A percentile compares a stretch with the other conserved stretches of the same genome.
phyloP scores from a whole-genome alignment of 2,329 filamentous ascomycete species.

The Madurella mycetomatis region DNA sequence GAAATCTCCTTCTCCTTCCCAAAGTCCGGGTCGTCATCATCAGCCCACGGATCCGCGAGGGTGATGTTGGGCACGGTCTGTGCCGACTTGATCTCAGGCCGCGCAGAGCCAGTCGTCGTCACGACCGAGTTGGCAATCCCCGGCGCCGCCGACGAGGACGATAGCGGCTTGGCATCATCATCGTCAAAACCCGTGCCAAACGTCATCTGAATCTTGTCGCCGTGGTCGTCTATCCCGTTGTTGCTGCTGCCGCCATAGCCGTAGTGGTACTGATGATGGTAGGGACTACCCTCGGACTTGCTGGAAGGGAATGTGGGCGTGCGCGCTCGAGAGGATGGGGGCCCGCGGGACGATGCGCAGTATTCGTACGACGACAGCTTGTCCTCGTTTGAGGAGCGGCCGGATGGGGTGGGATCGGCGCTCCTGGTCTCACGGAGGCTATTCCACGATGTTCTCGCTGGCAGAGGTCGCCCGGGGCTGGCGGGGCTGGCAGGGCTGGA shows the following conservation, averaged over 20 bases:
- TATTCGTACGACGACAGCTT: slow-evolving; percentile 24
- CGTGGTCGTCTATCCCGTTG: slow-evolving; percentile 27
- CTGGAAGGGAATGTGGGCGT: slow-evolving; percentile 29
- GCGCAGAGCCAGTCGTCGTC: slow-evolving; percentile 14
- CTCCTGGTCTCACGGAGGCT: slow-evolving; percentile 45
- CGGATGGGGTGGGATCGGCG: slow-evolving; percentile 34
- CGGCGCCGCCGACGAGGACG: slow-evolving; percentile 10
- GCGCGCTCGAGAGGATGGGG: slow-evolving; percentile 9
- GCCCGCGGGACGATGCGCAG: slow-evolving; percentile 7
- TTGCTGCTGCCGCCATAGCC: slow-evolving; percentile 15
- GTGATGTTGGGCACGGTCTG: slow-evolving; percentile 49
- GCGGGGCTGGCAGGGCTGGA: slow-evolving; percentile 1
- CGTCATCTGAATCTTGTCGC: slow-evolving; percentile 62
- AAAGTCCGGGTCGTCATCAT: slow-evolving; percentile 60
- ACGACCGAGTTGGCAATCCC: neutral
- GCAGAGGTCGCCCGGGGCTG: slow-evolving; percentile 31
- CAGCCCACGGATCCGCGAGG: slow-evolving; percentile 64
- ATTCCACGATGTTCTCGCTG: slow-evolving; percentile 30
- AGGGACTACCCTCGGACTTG: slow-evolving; percentile 22
- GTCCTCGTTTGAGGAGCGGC: slow-evolving; percentile 26
- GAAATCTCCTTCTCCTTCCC: slow-evolving; percentile 70
- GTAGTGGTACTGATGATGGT: slow-evolving; percentile 13
- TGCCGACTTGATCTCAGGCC: slow-evolving; percentile 40
- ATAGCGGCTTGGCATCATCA: slow-evolving; percentile 12
- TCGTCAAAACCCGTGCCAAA: slow-evolving; percentile 62